These are phyloP conservation scores for Rehmannia glutinosa DNA, from an alignment of 257 asterid species.

Conservation along the genomic window DNA sequence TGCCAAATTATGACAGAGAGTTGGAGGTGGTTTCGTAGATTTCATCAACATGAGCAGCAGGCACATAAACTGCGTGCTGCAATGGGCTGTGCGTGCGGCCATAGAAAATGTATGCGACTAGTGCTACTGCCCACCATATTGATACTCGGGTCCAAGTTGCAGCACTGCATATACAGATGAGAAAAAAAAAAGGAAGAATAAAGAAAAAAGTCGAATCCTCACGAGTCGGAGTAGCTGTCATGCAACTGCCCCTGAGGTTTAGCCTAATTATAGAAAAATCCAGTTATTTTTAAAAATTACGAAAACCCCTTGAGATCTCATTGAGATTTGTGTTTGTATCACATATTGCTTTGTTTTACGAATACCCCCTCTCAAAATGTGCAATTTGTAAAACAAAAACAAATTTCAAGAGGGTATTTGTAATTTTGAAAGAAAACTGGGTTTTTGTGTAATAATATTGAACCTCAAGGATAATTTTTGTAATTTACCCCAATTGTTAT, in stretches of 20 bases:
- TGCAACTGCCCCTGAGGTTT: background rate
- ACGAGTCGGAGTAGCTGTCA: background rate
- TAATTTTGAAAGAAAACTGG: background rate
- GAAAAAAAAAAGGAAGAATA: background rate
- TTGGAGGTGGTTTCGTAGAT: constrained; percentile 57
- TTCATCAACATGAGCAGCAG: constrained; percentile 74
- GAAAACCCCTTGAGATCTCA: background rate
- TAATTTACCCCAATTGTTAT: background rate
- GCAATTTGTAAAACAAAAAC: background rate
- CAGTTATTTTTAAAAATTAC: background rate
- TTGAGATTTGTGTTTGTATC: too few relatives aligned
- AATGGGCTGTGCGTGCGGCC: constrained; percentile 73
- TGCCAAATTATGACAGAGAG: constrained; percentile 17
- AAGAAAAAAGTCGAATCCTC: background rate
- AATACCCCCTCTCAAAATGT: too few relatives aligned
- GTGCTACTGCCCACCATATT: constrained; percentile 67
- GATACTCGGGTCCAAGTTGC: constrained; percentile 84
- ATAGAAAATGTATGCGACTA: constrained; percentile 51
- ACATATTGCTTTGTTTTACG: too few relatives aligned
- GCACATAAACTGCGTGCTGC: constrained; percentile 78
- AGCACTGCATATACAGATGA: constrained; percentile 37
- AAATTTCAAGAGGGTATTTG: background rate
- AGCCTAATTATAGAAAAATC: background rate
- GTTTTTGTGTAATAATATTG: background rate
- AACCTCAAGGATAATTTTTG: background rate